Evolutionary conservation across 2,329 filamentous ascomycete genomes (phyloP).

Genomic region (Epichloe amarillans): DNA sequence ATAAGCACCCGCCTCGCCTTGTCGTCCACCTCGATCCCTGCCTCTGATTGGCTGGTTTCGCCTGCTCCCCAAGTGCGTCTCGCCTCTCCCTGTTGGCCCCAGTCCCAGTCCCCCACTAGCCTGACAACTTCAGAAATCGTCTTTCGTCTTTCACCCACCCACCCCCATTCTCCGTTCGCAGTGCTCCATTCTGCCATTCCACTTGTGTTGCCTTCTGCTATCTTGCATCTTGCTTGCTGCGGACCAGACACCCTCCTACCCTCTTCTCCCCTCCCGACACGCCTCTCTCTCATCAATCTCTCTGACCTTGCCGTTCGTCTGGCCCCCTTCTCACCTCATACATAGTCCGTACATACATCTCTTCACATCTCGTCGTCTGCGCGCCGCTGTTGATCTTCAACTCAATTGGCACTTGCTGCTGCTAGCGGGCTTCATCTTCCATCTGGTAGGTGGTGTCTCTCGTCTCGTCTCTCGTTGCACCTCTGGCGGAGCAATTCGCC

Average conservation of each 20-base stretch:
- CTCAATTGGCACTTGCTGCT: conserved; percentile 2
- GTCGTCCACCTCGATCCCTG: not conserved
- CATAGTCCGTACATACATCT: not conserved
- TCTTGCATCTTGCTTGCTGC: not conserved
- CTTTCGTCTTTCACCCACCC: not conserved
- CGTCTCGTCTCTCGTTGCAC: no score
- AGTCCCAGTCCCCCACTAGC: not conserved
- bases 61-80: not conserved
- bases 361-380: not conserved
- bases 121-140: not conserved
- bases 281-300: not conserved
- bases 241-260: not conserved
- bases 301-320: not conserved
- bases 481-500: not conserved
- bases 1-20: not conserved
- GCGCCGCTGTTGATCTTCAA: not conserved
- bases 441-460: not conserved
- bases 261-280: not conserved
- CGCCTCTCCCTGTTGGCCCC: not conserved
- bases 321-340: not conserved
- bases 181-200: not conserved
- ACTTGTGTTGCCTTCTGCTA: not conserved
- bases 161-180: not conserved
- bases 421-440: not conserved
- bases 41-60: not conserved